Percentiles rank a stretch among this genome's conserved stretches.
phyloP scores from a whole-genome alignment of 148 eudicot genomes.

The Chenopodium formosanum region DNA sequence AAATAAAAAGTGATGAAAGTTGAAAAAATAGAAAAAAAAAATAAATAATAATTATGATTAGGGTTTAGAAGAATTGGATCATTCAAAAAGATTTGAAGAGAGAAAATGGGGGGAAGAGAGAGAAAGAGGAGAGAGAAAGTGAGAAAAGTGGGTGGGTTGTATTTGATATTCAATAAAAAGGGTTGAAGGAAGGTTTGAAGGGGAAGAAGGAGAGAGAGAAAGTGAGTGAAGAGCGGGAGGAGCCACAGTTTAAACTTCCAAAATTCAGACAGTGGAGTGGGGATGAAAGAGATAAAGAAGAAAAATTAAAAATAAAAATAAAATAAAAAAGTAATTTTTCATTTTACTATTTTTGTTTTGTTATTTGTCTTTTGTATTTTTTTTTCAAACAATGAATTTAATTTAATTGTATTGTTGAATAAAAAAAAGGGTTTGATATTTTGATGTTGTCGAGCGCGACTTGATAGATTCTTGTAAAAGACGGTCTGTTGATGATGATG shows the following conservation, averaged over 20 bases:
- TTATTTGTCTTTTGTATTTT: neutral
- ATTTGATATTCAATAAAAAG: neutral
- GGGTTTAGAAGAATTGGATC: conserved; percentile 31
- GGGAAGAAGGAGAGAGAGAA: conserved; percentile 3
- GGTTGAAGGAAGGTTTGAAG: neutral
- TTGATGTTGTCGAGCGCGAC: too few relatives aligned
- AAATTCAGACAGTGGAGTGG: conserved; percentile 29
- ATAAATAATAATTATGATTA: conserved; percentile 9
- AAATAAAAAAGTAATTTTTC: too few relatives aligned
- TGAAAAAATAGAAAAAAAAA: too few relatives aligned
- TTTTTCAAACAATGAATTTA: too few relatives aligned
- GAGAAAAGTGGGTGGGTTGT: conserved; percentile 22
- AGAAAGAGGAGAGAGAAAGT: conserved; percentile 3
- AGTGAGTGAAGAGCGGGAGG: conserved; percentile 52
- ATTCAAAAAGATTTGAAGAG: conserved; percentile 21
- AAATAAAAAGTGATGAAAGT: neutral
- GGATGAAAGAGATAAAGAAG: neutral
- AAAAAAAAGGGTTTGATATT: too few relatives aligned
- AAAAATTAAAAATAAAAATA: too few relatives aligned
- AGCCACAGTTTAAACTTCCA: conserved; percentile 58
- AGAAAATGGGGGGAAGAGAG: neutral
- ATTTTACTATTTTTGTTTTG: neutral
- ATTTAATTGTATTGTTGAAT: too few relatives aligned
- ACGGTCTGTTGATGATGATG: too few relatives aligned
- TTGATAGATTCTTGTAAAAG: too few relatives aligned